phyloP scores from a whole-genome alignment of 257 asterid species.

The Prunella vulgaris region DNA sequence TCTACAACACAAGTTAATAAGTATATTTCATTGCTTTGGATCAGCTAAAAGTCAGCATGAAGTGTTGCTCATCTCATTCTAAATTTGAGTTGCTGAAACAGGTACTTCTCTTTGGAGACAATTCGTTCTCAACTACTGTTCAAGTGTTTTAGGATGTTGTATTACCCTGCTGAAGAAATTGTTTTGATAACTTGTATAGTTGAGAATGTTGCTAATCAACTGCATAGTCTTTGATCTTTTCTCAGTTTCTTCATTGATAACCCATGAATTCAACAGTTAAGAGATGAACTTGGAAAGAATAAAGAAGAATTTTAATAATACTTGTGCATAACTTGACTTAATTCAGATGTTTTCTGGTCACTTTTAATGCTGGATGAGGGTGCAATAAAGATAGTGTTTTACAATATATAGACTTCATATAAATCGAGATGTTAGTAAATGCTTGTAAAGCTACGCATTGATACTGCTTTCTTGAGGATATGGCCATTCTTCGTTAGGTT shows the following conservation, averaged over 20 bases:
- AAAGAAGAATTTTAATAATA: background rate
- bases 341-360: background rate
- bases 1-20: constrained; percentile 40
- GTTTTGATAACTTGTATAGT: constrained; percentile 2
- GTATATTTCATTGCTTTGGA: constrained; percentile 40
- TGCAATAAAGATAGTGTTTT: background rate
- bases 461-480: background rate
- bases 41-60: constrained; percentile 34
- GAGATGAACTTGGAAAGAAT: constrained; percentile 7
- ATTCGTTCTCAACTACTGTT: constrained; percentile 38
- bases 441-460: background rate
- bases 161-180: constrained; percentile 3
- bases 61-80: constrained; percentile 43
- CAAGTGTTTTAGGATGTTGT: constrained; percentile 32
- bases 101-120: constrained; percentile 31
- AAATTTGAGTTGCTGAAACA: constrained; percentile 43
- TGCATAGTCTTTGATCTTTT: background rate
- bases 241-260: background rate
- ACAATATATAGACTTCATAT: background rate
- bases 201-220: constrained; percentile 1
- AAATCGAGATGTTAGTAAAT: background rate
- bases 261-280: background rate
- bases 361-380: background rate
- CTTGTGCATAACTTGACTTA: background rate
- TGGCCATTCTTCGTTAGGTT: background rate